Evolutionary conservation across 306 rosid species (phyloP).

Genomic region (Oemleria cerasiformis): DNA sequence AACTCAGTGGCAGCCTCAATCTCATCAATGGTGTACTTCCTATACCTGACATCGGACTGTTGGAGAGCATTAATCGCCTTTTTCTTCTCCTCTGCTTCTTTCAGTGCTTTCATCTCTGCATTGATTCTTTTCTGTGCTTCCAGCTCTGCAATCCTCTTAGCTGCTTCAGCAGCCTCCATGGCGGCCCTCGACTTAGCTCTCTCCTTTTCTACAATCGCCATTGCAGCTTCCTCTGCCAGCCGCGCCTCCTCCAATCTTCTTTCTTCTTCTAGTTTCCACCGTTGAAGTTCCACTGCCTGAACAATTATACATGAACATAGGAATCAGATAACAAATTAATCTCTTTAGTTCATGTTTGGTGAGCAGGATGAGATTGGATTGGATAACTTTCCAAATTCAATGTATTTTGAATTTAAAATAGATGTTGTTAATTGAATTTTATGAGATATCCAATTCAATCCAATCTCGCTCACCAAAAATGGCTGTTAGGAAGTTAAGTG

Average conservation of each 20-base stretch:
- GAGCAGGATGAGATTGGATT: too few species aligned
- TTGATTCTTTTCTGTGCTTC: conserved; percentile 76
- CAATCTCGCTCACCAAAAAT: too few species aligned
- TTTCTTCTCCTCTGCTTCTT: conserved; percentile 67
- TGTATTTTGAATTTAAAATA: too few species aligned
- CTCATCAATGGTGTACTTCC: conserved; percentile 77
- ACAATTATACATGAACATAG: neutral
- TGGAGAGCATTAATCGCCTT: conserved; percentile 53
- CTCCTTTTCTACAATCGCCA: conserved; percentile 71
- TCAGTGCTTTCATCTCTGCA: conserved; percentile 77
- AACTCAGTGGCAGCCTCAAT: conserved; percentile 78
- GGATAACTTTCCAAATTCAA: too few species aligned
- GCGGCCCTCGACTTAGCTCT: conserved; percentile 86
- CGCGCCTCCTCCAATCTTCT: conserved; percentile 69
- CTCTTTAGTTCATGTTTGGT: too few species aligned
- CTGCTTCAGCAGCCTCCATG: conserved; percentile 89
- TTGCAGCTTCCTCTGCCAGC: conserved; percentile 77
- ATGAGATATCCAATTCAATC: too few species aligned
- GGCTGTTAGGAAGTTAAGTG: too few species aligned
- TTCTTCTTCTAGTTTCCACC: conserved; percentile 86
- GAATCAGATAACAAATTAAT: too few species aligned
- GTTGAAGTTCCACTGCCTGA: conserved; percentile 82
- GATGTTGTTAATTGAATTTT: too few species aligned
- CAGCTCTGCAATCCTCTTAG: conserved; percentile 70
- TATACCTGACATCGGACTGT: conserved; percentile 55